A percentile compares a stretch with the other conserved stretches of the same genome.
Evolutionary conservation across 352 stramenopile species (phyloP).

Genomic region (Pythium biforme): DNA sequence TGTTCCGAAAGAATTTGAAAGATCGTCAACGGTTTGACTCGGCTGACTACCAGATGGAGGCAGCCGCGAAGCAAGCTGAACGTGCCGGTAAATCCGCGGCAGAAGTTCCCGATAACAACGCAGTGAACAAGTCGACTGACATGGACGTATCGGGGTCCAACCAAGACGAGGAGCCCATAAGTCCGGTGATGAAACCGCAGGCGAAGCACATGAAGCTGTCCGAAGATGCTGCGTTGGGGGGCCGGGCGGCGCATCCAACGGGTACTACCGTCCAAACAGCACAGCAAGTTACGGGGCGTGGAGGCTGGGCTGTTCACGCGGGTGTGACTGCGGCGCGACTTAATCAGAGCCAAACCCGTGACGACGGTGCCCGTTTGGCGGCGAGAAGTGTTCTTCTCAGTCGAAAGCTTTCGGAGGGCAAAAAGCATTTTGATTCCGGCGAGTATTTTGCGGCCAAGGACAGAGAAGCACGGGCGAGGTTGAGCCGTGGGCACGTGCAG

Average conservation of each 20-base stretch:
- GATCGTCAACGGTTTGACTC: slow-evolving; percentile 85
- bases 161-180: slow-evolving; percentile 26
- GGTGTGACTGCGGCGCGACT: slow-evolving; percentile 1
- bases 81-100: background rate
- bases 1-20: slow-evolving; percentile 77
- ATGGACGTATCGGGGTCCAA: slow-evolving; percentile 5
- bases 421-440: slow-evolving; percentile 76
- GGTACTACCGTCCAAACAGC: background rate
- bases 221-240: slow-evolving; percentile 25
- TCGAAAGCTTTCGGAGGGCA: slow-evolving; percentile 55
- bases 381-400: slow-evolving; percentile 66
- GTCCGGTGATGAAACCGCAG: slow-evolving; percentile 23
- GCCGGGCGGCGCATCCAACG: slow-evolving; percentile 22
- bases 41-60: slow-evolving; percentile 74
- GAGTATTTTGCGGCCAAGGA: slow-evolving; percentile 62
- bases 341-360: background rate
- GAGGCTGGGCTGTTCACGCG: slow-evolving; percentile 3
- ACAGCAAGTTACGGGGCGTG: slow-evolving; percentile 1
- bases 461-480: slow-evolving; percentile 24
- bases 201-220: slow-evolving; percentile 80
- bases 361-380: slow-evolving; percentile 27
- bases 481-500: slow-evolving; percentile 15
- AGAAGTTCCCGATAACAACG: background rate
- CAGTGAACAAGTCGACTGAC: background rate
- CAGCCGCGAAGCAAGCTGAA: slow-evolving; percentile 32